Evolutionary conservation across 2,329 filamentous ascomycete species (phyloP), one percentile per base, ranked within the genome.

Genomic region (Penicillium sp.): DNA sequence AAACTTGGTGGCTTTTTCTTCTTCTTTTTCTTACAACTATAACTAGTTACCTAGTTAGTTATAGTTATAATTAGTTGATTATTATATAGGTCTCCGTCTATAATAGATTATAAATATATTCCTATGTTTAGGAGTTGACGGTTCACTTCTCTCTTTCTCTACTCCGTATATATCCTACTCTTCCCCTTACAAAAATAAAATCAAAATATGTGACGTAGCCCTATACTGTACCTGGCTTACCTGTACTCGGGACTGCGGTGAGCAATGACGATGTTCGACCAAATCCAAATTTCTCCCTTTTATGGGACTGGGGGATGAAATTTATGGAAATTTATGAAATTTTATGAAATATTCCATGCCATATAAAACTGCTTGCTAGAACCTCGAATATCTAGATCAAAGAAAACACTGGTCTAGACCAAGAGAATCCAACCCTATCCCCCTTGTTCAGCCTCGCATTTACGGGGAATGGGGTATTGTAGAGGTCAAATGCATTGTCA

Each of bases 391-490:
- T 47, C 25, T 2, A 35, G 6, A 29, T 38, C n/a, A 13, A 48
- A 13, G 21, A 13, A 48, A 13, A 15, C 10, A 38, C 16, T 13
- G 47, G 47, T 55, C 52, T 55, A 55, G 52, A 55, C 47, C 27
- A 29, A 29, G 3, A 16, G 16, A 45, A 45, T 16, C 12, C 31
- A 50, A 47, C 50, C 29, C 16, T 41, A 27, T n/a, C 18, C 40
- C 40, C 46, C 47, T 51, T 34, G 34, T 40, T 38, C 16, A 50
- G 46, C 40, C 52, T 51, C 41, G 16, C n/a, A 46, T 21, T 29
- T 32, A 34, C 29, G 27, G 34, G 37, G 44, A 48, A 48, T 48
- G 44, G 27, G 23, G 44, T 46, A 35, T 18, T 35, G 15, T 54
- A 32, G 39, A 39, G 46, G 31, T 39, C 31, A 39, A 25, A 27